Conservation (phyloP, 306 rosid species). For the Corylus avellana region DNA sequence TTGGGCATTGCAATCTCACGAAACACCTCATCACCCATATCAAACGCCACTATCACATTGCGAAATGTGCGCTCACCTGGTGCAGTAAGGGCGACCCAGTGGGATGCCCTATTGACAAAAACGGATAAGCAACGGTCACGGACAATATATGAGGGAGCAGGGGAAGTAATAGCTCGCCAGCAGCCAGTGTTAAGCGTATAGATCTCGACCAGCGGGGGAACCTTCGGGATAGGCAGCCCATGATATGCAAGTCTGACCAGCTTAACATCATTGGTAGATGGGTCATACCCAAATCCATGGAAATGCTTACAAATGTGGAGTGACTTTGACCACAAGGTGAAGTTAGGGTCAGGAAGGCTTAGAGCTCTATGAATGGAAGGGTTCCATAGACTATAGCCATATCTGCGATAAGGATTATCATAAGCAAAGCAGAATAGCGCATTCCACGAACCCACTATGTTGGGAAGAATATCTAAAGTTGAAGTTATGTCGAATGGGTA, state of each 20-base stretch:
- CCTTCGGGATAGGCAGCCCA: too few relatives aligned
- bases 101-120: slow-evolving; percentile 16
- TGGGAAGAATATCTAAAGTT: too few relatives aligned
- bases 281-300: slow-evolving; percentile 24
- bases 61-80: background rate
- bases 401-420: too few relatives aligned
- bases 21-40: slow-evolving; percentile 7
- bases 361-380: slow-evolving; percentile 12
- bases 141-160: background rate
- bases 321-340: background rate
- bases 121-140: background rate
- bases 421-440: slow-evolving; percentile 12
- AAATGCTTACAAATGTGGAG: background rate
- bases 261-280: background rate
- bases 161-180: slow-evolving; percentile 8
- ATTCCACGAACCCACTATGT: background rate
- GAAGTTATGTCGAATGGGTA: background rate
- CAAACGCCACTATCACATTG: background rate
- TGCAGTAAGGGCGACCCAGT: slow-evolving; percentile 1
- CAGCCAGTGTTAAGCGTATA: slow-evolving; percentile 11
- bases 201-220: background rate
- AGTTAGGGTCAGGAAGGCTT: background rate
- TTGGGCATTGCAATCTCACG: slow-evolving; percentile 1
- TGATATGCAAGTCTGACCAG: slow-evolving; percentile 6
- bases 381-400: background rate